Percentiles rank a stretch among this genome's conserved stretches.
phyloP scores from a whole-genome alignment of 108 stramenopile genomes.

The Epithemia pelagica region DNA sequence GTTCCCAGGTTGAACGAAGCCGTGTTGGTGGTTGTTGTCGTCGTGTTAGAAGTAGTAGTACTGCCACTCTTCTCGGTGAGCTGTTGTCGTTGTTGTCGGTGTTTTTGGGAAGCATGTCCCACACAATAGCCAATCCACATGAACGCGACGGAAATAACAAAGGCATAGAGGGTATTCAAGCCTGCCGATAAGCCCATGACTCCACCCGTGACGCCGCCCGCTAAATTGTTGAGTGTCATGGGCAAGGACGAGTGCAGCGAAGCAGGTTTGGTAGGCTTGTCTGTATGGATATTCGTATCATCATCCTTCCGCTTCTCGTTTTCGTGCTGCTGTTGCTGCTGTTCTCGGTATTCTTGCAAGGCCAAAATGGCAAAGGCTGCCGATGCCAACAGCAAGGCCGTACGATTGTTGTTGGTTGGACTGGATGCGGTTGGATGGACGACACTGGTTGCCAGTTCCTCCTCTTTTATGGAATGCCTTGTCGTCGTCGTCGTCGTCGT shows the following conservation, averaged over 20 bases:
- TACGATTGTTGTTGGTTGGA: not conserved
- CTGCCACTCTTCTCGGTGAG: not conserved
- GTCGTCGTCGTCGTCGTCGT: not conserved
- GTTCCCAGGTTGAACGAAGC: not conserved
- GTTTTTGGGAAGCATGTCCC: not conserved
- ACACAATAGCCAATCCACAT: not conserved
- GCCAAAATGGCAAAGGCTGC: slow-evolving; percentile 10
- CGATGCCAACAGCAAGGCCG: not conserved
- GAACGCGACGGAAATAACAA: not conserved
- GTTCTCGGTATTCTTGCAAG: slow-evolving; percentile 1
- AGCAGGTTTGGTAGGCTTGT: not conserved
- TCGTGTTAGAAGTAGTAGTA: not conserved
- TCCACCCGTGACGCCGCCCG: slow-evolving; percentile 37
- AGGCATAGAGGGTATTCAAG: not conserved
- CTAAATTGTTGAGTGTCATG: slow-evolving; percentile 54
- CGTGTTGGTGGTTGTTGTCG: not conserved
- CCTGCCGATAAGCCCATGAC: not conserved
- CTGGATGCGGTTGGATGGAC: not conserved
- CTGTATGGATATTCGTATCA: not conserved
- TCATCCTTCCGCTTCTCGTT: not conserved
- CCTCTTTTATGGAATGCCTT: not conserved
- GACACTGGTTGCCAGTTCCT: not conserved
- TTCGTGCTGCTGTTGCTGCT: not conserved
- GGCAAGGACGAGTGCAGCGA: slow-evolving; percentile 27
- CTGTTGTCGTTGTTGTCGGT: not conserved